A percentile compares a stretch with the other conserved stretches of the same genome.
Conservation (phyloP, 2,329 filamentous ascomycete species). For the Diplodia scrobiculata region DNA sequence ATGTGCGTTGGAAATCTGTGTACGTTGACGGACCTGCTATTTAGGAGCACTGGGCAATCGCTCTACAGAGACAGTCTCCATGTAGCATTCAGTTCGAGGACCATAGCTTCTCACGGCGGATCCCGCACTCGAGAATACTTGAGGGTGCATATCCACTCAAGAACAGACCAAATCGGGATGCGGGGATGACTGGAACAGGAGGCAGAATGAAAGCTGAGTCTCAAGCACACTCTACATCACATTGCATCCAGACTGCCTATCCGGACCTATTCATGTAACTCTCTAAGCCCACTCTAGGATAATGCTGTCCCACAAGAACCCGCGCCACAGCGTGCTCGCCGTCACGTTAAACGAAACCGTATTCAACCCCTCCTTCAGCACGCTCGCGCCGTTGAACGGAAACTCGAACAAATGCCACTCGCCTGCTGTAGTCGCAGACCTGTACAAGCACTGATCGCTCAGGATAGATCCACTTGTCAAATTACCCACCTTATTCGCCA, state of each 20-base stretch:
- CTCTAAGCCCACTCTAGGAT: constrained; percentile 40
- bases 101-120: not conserved
- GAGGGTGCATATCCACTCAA: not conserved
- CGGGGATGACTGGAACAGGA: not conserved
- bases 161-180: not conserved
- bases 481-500: constrained; percentile 43
- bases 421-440: constrained; percentile 52
- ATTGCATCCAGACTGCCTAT: not conserved
- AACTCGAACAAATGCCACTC: constrained; percentile 55
- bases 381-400: constrained; percentile 35
- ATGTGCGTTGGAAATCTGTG: not conserved
- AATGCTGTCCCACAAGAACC: constrained; percentile 50
- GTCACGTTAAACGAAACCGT: constrained; percentile 45
- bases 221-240: not conserved
- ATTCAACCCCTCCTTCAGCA: constrained; percentile 42
- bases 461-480: constrained; percentile 44
- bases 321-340: constrained; percentile 44
- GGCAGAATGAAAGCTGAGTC: not conserved
- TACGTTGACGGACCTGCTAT: not conserved
- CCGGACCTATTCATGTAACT: not conserved
- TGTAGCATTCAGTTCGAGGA: not conserved
- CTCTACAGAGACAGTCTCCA: not conserved
- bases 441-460: constrained; percentile 53
- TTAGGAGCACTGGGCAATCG: too few relatives aligned
- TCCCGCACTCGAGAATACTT: not conserved